Percentiles rank a stretch among this genome's conserved stretches.
Evolutionary conservation across 2,329 filamentous ascomycete species (phyloP).

Genomic region (Pseudogymnoascus sp.): DNA sequence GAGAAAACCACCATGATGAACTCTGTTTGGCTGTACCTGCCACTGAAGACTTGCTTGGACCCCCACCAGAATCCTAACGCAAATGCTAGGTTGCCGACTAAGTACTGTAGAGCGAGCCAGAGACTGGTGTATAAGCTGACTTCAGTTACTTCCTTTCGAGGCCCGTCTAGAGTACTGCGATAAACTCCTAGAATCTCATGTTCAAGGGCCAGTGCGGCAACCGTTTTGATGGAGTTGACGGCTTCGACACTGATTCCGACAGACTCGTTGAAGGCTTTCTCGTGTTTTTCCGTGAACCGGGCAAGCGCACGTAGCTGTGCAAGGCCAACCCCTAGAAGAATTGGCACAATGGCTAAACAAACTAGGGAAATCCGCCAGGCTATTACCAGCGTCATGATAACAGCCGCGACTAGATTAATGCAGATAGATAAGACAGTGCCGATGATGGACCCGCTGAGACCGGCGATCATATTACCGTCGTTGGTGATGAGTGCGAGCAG

Average conservation of each 20-base stretch:
- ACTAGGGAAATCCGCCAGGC: conserved; percentile 70
- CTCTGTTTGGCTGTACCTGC: conserved; percentile 38
- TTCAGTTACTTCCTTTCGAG: conserved; percentile 36
- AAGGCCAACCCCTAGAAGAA: conserved; percentile 60
- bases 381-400: conserved; percentile 61
- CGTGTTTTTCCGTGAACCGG: conserved; percentile 54
- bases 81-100: conserved; percentile 45
- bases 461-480: conserved; percentile 58
- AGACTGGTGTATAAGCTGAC: conserved; percentile 38
- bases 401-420: conserved; percentile 59
- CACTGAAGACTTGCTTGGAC: conserved; percentile 45
- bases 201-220: conserved; percentile 50
- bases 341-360: conserved; percentile 57
- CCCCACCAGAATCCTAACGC: conserved; percentile 52
- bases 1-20: conserved; percentile 34
- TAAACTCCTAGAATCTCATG: conserved; percentile 42
- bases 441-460: conserved; percentile 61
- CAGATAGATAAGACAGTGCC: conserved; percentile 60
- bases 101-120: conserved; percentile 43
- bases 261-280: conserved; percentile 55
- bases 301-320: conserved; percentile 59
- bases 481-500: conserved; percentile 62
- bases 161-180: conserved; percentile 33
- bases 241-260: conserved; percentile 54
- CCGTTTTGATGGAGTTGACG: conserved; percentile 50